Percentiles rank a stretch among this genome's conserved stretches.
Evolutionary conservation across 257 asterid species (phyloP).

Genomic region (Solanum boliviense): DNA sequence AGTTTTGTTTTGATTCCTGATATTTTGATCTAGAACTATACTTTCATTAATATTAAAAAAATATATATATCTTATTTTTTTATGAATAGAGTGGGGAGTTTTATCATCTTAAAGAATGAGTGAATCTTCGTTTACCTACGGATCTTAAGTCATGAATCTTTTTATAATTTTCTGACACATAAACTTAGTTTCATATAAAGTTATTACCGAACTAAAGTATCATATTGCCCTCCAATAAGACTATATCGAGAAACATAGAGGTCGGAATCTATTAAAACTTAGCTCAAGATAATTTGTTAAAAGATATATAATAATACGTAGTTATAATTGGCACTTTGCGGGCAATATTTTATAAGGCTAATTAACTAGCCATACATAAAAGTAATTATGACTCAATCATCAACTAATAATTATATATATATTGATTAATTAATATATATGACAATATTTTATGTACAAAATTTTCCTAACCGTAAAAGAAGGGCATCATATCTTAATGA

Average conservation of each 20-base stretch:
- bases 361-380: neutral
- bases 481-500: slow-evolving; percentile 38
- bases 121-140: neutral
- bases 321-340: neutral
- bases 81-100: neutral
- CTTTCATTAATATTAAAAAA: neutral
- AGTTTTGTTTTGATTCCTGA: neutral
- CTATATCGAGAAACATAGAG: too few species aligned
- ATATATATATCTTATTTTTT: neutral
- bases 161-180: neutral
- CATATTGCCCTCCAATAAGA: neutral
- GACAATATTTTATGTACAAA: slow-evolving; percentile 21
- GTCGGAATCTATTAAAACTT: neutral
- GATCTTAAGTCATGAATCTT: neutral
- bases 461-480: slow-evolving; percentile 21
- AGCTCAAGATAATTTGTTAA: neutral
- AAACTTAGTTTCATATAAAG: neutral
- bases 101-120: neutral
- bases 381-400: slow-evolving; percentile 8
- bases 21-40: neutral
- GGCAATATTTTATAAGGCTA: neutral
- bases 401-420: slow-evolving; percentile 2
- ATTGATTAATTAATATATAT: neutral
- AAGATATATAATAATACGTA: neutral
- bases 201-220: neutral